Conservation (phyloP, 2,329 filamentous ascomycete species). For the Lecanicillium sp. region DNA sequence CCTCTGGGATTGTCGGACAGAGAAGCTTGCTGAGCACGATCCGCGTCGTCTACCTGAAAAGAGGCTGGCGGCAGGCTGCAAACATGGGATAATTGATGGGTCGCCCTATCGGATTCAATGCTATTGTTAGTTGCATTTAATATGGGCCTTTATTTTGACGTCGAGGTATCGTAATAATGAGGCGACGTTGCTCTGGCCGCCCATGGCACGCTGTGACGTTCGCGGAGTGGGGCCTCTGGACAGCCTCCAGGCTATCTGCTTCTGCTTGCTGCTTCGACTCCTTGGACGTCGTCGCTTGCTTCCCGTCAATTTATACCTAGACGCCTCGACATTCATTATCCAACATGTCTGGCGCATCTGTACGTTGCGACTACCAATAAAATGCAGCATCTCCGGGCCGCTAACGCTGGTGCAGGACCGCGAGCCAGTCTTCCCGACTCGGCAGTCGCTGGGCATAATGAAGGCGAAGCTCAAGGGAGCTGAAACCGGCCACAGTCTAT, state of each 20-base stretch:
- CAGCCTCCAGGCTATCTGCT: neutral
- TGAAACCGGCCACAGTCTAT: slow-evolving; percentile 83
- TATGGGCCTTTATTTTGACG: neutral
- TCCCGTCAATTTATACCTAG: slow-evolving; percentile 4
- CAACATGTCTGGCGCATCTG: slow-evolving; percentile 35
- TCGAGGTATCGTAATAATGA: slow-evolving; percentile 7
- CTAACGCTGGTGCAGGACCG: slow-evolving; percentile 58
- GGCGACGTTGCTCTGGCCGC: neutral
- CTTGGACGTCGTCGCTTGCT: slow-evolving; percentile 4
- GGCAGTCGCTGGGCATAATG: slow-evolving; percentile 94
- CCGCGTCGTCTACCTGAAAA: slow-evolving; percentile 4
- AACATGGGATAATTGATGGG: slow-evolving; percentile 9
- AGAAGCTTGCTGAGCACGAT: slow-evolving; percentile 6
- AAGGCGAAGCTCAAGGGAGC: slow-evolving; percentile 96
- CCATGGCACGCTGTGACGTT: slow-evolving; percentile 7
- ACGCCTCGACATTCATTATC: slow-evolving; percentile 3
- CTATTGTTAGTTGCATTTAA: slow-evolving; percentile 14
- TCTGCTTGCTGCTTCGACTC: neutral
- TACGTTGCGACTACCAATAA: slow-evolving; percentile 21
- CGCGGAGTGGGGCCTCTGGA: slow-evolving; percentile 1
- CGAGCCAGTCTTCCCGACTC: slow-evolving; percentile 95
- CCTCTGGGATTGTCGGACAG: neutral
- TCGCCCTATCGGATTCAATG: neutral
- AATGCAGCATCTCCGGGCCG: neutral
- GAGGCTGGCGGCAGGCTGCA: slow-evolving; percentile 5